Base-by-base conservation (phyloP, 768 basidiomycete genomes). In the Naematelia encephala region DNA sequence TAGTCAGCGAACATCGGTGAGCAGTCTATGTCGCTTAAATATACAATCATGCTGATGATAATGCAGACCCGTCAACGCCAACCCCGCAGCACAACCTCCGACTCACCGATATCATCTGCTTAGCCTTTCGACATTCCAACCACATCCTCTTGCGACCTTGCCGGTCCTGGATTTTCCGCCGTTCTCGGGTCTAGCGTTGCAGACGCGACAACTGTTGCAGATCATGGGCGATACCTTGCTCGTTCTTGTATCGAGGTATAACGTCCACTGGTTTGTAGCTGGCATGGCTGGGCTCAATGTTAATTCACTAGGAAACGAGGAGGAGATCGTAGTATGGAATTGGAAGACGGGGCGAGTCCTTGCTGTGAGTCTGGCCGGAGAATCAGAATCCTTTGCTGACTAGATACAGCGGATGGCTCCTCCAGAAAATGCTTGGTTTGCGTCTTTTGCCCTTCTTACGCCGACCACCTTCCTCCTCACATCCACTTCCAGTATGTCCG, bases 311-410 rank as follows among this genome's bases (percentile, higher is more conserved):
- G 62, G 62, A 22, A 69, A 57, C 46, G 65, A 72, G 16, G 82
- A 80, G 27, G 82, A 84, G 62, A 69, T 87, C 12, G 75, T 82
- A 22, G 76, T 86, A 21, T 88, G 85, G 86, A 81, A 87, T 55
- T 88, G 86, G 87, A 83, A 82, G 67, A 84, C 82, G 3, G 84
- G 84, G 4, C 64, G 72, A 10, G 68, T 78, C 5, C 69, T 84
- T 63, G 58, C 82, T 61, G 86, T 87, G 65, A 78, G 82, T 78
- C 21, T 14, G 11, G 4, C 11, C 12, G 19, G 54, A 47, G 12
- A 3, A 21, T 25, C 39, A 5, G 16, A n/a, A 47, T 16, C 12
- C 4, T 5, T 5, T 45, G 23, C 5, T 28, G 29, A n/a, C 23
- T n/a, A 51, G 2, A n/a, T 43, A 19, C 48, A 73, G 71, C 67